These are phyloP conservation scores for Kitagawia praeruptora DNA, from an alignment of 129 eudicot species.

Conservation along the genomic window DNA sequence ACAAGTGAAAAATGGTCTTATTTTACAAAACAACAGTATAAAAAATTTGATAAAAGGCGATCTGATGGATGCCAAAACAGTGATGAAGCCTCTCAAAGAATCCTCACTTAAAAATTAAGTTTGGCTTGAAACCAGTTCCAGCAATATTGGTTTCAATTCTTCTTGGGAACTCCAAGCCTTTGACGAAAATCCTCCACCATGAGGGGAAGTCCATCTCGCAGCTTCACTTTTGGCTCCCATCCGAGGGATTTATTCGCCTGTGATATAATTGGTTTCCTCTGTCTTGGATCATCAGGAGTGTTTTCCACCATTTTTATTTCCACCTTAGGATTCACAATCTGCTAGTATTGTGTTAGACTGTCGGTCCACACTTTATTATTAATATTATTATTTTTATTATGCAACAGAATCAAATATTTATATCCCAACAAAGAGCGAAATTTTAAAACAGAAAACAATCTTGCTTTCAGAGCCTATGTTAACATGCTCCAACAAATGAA, in stretches of 20 bases:
- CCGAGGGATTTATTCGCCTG: conserved; percentile 69
- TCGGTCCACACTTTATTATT: neutral
- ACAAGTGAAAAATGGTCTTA: neutral
- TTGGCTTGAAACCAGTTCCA: neutral
- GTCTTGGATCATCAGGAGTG: conserved; percentile 90
- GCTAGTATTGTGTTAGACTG: conserved; percentile 12
- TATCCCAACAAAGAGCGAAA: neutral
- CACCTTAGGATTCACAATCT: conserved; percentile 79
- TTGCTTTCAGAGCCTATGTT: neutral
- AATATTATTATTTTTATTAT: neutral
- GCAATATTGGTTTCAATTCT: neutral
- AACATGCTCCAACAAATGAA: neutral
- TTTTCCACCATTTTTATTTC: conserved; percentile 62
- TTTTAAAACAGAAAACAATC: neutral
- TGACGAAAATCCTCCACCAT: conserved; percentile 87
- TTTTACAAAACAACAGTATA: neutral
- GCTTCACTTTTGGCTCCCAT: conserved; percentile 73
- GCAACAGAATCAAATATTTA: neutral
- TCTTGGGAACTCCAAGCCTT: conserved; percentile 48
- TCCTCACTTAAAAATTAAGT: neutral
- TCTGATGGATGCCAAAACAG: neutral
- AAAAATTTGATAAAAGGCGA: neutral
- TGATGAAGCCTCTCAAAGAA: neutral
- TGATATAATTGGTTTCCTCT: conserved; percentile 76
- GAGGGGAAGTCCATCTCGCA: conserved; percentile 76